These are phyloP conservation scores for Reutealis trisperma DNA, from an alignment of 345 rosid species.

Conservation along the genomic window DNA sequence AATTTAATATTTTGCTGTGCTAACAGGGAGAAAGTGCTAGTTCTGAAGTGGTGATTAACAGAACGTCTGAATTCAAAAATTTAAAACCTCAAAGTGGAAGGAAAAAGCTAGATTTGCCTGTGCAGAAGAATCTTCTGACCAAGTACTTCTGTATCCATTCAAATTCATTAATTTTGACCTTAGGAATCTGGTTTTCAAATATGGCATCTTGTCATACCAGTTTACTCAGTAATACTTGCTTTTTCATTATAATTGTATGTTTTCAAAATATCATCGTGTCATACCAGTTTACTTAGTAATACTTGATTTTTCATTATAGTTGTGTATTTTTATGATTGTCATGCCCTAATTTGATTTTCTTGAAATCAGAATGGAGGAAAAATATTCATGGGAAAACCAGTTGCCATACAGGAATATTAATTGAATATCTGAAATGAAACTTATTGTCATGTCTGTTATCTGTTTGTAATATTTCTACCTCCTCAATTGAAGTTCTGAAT, in stretches of 20 bases:
- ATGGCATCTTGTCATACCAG: not conserved
- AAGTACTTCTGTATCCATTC: slow-evolving; percentile 91
- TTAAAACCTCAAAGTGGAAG: slow-evolving; percentile 52
- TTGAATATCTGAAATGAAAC: not conserved
- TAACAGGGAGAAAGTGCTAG: slow-evolving; percentile 49
- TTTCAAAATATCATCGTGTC: slow-evolving; percentile 1
- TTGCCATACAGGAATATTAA: not conserved
- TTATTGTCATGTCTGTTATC: not conserved
- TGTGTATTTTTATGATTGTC: not conserved
- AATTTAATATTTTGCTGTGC: slow-evolving; percentile 6
- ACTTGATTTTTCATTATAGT: not conserved
- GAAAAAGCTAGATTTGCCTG: slow-evolving; percentile 84
- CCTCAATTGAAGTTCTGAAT: not conserved
- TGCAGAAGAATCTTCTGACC: slow-evolving; percentile 90
- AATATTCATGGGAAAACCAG: not conserved
- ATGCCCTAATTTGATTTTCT: slow-evolving; percentile 1
- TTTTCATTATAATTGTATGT: not conserved
- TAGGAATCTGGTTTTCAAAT: not conserved
- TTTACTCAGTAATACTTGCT: not conserved
- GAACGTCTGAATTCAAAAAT: slow-evolving; percentile 33
- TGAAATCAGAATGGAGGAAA: not conserved
- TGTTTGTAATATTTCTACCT: slow-evolving; percentile 1
- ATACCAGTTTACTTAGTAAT: not conserved
- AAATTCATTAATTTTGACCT: slow-evolving; percentile 14
- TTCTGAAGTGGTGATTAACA: slow-evolving; percentile 33